Evolutionary conservation across 345 rosid genomes (phyloP).

Genomic region (Lumnitzera racemosa): DNA sequence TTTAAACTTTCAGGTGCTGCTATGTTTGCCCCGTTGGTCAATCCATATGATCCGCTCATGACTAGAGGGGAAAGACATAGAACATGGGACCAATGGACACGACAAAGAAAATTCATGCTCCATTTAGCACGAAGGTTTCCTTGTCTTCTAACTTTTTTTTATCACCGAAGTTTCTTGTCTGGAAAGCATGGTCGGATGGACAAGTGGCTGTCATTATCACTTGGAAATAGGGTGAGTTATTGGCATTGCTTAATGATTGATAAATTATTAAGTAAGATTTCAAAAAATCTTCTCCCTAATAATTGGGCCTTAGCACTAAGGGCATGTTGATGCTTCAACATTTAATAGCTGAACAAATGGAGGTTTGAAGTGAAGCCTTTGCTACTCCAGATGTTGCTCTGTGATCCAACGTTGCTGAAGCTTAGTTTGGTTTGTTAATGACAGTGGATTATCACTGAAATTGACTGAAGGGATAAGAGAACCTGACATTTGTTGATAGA

Average conservation of each 20-base stretch:
- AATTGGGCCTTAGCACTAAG: too few relatives aligned
- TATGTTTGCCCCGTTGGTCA: conserved; percentile 64
- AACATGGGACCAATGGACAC: conserved; percentile 53
- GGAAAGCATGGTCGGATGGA: conserved; percentile 63
- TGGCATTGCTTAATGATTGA: conserved; percentile 1
- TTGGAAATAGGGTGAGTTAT: conserved; percentile 46
- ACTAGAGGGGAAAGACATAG: conserved; percentile 38
- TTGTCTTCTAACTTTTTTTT: conserved; percentile 40
- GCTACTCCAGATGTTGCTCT: too few relatives aligned
- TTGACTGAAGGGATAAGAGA: too few relatives aligned
- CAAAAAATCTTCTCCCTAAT: too few relatives aligned
- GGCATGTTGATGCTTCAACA: too few relatives aligned
- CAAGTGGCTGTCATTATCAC: conserved; percentile 51
- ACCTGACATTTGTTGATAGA: too few relatives aligned
- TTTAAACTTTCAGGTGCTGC: conserved; percentile 44
- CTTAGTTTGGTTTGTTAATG: too few relatives aligned
- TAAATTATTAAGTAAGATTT: neutral
- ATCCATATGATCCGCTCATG: conserved; percentile 59
- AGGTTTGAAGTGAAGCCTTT: too few relatives aligned
- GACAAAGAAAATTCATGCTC: conserved; percentile 48
- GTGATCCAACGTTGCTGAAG: too few relatives aligned
- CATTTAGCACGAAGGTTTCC: conserved; percentile 58
- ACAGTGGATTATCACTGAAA: too few relatives aligned
- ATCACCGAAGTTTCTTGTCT: conserved; percentile 42
- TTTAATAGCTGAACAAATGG: too few relatives aligned